These are phyloP conservation scores for Apiotrichum gamsii DNA, from an alignment of 1,284 basidiomycete genomes.

Conservation along the genomic window DNA sequence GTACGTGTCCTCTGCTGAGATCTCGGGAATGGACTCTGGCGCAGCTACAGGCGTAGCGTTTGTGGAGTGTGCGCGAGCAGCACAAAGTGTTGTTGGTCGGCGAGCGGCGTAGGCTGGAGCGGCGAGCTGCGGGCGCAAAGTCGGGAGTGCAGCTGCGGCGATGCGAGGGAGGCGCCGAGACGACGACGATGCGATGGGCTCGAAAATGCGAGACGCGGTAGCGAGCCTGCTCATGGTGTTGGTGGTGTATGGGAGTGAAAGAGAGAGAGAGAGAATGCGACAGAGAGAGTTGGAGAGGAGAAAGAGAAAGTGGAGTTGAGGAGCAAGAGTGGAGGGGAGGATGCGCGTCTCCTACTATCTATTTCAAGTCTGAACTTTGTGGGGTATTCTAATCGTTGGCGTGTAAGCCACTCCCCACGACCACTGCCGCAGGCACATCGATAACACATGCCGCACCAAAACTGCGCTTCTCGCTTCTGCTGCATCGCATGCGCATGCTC, in stretches of 20 bases:
- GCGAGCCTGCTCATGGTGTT: constrained; percentile 2
- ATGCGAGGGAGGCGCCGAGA: background rate
- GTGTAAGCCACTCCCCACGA: background rate
- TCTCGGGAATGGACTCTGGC: constrained; percentile 11
- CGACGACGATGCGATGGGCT: background rate
- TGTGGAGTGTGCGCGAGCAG: background rate
- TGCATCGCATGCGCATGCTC: too few species aligned
- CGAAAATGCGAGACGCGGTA: background rate
- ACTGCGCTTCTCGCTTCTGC: too few species aligned
- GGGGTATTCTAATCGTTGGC: background rate
- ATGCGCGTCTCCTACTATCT: too few species aligned
- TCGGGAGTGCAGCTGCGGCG: background rate
- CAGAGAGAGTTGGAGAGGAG: too few species aligned
- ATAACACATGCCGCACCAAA: too few species aligned
- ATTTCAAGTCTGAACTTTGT: background rate
- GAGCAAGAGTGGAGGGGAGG: too few species aligned
- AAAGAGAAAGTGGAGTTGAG: too few species aligned
- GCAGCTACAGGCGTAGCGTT: too few species aligned
- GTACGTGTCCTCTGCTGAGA: constrained; percentile 45
- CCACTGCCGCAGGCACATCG: too few species aligned
- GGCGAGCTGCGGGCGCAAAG: too few species aligned
- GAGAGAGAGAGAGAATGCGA: background rate
- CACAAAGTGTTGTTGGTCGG: too few species aligned
- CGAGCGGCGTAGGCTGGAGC: background rate
- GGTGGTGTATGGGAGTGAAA: background rate